Evolutionary conservation across 805 yeast genomes (phyloP), one percentile per base, ranked within the genome.

Genomic region (Komagataella ulmi): DNA sequence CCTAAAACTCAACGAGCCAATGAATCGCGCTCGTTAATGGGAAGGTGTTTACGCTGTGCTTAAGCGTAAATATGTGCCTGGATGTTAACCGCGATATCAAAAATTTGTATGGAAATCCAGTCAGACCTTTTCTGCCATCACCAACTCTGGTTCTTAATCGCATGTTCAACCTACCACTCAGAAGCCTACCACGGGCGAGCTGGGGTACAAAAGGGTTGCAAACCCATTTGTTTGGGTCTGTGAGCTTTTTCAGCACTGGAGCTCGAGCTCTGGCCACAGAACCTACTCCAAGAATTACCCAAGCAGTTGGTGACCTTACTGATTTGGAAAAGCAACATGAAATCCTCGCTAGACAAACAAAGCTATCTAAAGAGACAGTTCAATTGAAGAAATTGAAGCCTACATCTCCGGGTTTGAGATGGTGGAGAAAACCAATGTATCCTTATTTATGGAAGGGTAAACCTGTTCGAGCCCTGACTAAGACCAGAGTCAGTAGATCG

Each of bases 361-460:
- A 81, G 63, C 74, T 87, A 56, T 77, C 87, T 52, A 79, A 81
- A 62, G 81, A 84, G 46, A 77, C 77, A 54, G 88, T 85, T 30
- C 76, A 76, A 58, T 74, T 89, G 74, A 88, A 85, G 66, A 75
- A 77, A 55, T 79, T 80, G 60, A 88, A 88, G 59, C 91, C 93
- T 49, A 77, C 81, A 24, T 84, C 93, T 48, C 97, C 97, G 0
- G 90, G 95, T 62, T 68, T 88, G 55, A 78, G 95, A 61, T 88
- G 96, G 88, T 88, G 79, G 73, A 79, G 88, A 60, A 79, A 82
- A 57, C 97, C 98, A 47, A 74, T 89, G 17, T 90, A 90, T 66
- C 84, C 87, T 14, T 86, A 93, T 66, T 71, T 93, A 55, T 85
- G 86, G 77, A 85, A 83, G 62, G 97, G 97, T 7, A 74, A 83